Conservation (phyloP, 306 rosid species). For the Biancaea sappan region DNA sequence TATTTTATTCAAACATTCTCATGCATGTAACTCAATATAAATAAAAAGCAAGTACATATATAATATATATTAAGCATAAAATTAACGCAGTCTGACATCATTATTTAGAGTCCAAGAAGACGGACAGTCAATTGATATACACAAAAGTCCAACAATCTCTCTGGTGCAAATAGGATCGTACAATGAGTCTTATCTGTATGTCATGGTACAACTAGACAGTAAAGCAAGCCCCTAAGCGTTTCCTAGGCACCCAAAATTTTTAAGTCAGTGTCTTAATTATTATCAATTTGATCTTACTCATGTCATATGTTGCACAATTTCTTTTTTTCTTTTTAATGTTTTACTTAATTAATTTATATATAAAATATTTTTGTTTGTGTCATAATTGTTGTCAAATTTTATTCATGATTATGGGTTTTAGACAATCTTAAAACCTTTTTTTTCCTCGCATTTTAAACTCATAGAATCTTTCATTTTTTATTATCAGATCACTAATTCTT, state of each 20-base stretch:
- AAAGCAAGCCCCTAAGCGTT: slow-evolving; percentile 40
- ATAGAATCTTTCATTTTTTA: no score
- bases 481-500: no score
- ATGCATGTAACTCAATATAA: background rate
- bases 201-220: slow-evolving; percentile 30
- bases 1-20: background rate
- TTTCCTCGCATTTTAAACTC: background rate
- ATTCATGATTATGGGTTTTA: no score
- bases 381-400: background rate
- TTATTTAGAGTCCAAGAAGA: slow-evolving; percentile 27
- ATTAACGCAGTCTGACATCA: slow-evolving; percentile 23
- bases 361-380: background rate
- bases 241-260: slow-evolving; percentile 15
- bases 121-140: slow-evolving; percentile 4
- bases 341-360: background rate
- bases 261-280: slow-evolving; percentile 32
- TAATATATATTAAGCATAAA: background rate
- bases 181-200: slow-evolving; percentile 33
- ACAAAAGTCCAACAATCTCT: slow-evolving; percentile 33
- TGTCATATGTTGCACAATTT: slow-evolving; percentile 12
- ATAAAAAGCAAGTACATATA: background rate
- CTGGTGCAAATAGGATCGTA: slow-evolving; percentile 23
- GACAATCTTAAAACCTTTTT: background rate
- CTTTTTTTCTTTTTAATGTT: background rate
- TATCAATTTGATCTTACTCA: slow-evolving; percentile 21